phyloP scores from a whole-genome alignment of 257 asterid species.

The Ballota nigra region DNA sequence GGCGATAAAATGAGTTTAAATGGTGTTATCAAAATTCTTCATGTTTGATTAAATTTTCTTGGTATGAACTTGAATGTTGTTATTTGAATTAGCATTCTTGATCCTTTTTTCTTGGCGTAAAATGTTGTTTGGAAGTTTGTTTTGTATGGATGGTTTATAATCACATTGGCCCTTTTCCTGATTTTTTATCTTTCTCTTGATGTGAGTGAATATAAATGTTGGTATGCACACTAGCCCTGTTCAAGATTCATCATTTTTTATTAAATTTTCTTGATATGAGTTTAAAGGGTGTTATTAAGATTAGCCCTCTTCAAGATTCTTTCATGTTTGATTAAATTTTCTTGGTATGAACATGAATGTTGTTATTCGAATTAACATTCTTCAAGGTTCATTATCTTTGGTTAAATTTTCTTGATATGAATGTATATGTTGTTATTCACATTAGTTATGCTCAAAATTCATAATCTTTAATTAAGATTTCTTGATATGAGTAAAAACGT shows the following conservation, averaged over 20 bases:
- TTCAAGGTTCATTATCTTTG: neutral
- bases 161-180: neutral
- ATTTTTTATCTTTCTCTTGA: neutral
- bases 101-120: slow-evolving; percentile 3
- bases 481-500: too few species aligned
- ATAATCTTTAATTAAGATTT: too few species aligned
- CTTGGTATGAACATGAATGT: neutral
- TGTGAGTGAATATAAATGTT: neutral
- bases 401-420: neutral
- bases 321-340: neutral
- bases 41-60: neutral
- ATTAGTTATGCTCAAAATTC: neutral
- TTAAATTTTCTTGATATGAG: neutral
- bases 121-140: neutral
- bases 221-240: neutral
- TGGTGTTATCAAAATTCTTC: neutral
- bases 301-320: neutral
- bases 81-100: neutral
- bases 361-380: neutral
- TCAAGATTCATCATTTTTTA: neutral
- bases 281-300: neutral
- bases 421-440: neutral
- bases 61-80: neutral
- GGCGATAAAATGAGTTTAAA: neutral
- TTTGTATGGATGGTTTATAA: neutral